These are phyloP conservation scores for Stropharia rugosoannulata DNA, from an alignment of 768 basidiomycete genomes.

Conservation along the genomic window DNA sequence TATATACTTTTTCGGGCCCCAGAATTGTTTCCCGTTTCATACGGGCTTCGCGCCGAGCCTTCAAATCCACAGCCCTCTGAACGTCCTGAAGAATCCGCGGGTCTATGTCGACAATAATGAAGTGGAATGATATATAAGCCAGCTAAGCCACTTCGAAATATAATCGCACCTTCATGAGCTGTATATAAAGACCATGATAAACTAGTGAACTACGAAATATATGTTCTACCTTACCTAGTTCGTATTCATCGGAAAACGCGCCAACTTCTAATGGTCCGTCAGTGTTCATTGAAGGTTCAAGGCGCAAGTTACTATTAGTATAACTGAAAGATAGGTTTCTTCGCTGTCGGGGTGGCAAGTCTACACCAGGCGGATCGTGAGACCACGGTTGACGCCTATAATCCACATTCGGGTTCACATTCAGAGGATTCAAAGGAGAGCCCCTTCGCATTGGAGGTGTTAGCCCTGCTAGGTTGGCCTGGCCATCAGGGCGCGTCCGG, in stretches of 20 bases:
- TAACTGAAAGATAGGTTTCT: constrained; percentile 17
- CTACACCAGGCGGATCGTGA: constrained; percentile 19
- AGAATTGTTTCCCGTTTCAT: constrained; percentile 27
- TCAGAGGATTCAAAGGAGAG: constrained; percentile 35
- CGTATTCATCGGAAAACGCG: constrained; percentile 73
- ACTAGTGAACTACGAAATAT: background rate
- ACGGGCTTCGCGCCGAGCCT: constrained; percentile 74
- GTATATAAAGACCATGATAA: background rate
- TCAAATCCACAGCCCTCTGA: constrained; percentile 69
- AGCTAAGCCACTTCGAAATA: background rate
- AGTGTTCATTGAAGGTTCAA: constrained; percentile 4
- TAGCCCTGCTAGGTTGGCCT: constrained; percentile 14
- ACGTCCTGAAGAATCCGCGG: constrained; percentile 81
- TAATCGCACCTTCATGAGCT: constrained; percentile 70
- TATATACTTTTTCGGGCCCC: constrained; percentile 13
- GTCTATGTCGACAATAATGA: constrained; percentile 41
- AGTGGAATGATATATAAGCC: background rate
- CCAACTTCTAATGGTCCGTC: constrained; percentile 20
- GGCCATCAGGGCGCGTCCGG: constrained; percentile 19
- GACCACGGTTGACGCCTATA: constrained; percentile 27
- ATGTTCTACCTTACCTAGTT: constrained; percentile 55
- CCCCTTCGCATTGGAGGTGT: constrained; percentile 27
- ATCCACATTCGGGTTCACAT: constrained; percentile 18
- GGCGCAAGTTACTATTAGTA: constrained; percentile 4
- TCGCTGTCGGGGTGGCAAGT: constrained; percentile 23